Conservation (phyloP, 352 stramenopile species). For the Phytophthora chlamydospora region DNA sequence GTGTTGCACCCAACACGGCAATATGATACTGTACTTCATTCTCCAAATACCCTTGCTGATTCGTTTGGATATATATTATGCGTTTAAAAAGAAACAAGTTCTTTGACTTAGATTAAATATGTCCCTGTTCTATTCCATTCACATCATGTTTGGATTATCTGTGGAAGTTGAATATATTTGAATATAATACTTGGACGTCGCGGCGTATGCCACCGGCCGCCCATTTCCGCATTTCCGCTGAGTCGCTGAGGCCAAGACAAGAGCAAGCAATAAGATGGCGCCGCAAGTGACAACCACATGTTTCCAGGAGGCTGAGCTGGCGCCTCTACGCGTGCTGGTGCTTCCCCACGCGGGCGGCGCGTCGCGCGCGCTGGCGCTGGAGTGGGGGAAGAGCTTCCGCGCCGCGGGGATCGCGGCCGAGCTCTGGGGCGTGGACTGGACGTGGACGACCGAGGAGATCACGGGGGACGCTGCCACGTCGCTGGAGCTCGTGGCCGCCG, state of each 20-base stretch:
- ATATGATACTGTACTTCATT: not conserved
- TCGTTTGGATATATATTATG: no score
- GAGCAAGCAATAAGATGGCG: conserved; percentile 31
- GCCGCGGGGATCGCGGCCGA: conserved; percentile 46
- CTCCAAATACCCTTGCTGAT: no score
- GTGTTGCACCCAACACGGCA: not conserved
- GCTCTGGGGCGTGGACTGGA: conserved; percentile 73
- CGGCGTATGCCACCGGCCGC: not conserved
- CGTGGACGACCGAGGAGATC: conserved; percentile 24
- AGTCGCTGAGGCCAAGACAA: conserved; percentile 7
- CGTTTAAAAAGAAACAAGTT: no score
- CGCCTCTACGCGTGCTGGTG: conserved; percentile 66
- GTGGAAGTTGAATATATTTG: no score
- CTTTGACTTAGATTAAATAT: no score
- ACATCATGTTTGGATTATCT: no score
- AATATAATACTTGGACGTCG: no score
- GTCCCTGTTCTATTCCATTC: no score
- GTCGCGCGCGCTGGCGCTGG: conserved; percentile 49
- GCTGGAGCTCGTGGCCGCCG: conserved; percentile 41
- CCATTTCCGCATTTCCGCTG: conserved; percentile 21
- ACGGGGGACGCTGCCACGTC: conserved; percentile 16
- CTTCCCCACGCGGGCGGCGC: conserved; percentile 61
- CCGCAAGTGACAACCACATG: conserved; percentile 52
- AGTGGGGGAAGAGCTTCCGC: conserved; percentile 51
- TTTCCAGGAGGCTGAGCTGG: conserved; percentile 69